Percentiles rank a stretch among this genome's conserved stretches.
These are phyloP conservation scores for Fusarium cicatricum DNA, from an alignment of 2,329 filamentous ascomycete genomes.

Conservation along the genomic window DNA sequence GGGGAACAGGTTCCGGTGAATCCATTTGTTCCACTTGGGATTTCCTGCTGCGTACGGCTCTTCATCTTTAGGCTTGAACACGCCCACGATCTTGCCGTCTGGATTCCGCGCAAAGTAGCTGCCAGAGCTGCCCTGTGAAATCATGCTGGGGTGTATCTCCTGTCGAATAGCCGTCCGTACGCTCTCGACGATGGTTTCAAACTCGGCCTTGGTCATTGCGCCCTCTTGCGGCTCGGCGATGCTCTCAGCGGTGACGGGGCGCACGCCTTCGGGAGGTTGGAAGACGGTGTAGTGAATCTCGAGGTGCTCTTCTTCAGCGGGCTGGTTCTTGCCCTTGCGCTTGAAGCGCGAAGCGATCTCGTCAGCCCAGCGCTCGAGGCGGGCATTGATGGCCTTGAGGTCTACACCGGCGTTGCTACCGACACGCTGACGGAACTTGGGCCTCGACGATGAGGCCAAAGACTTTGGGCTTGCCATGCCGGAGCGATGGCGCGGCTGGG, in stretches of 20 bases:
- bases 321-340: slow-evolving; percentile 77
- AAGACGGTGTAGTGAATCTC: slow-evolving; percentile 99
- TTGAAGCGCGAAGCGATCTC: slow-evolving; percentile 99
- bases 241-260: slow-evolving; percentile 78
- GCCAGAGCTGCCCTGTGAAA: slow-evolving; percentile 94
- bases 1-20: slow-evolving; percentile 95
- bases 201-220: slow-evolving; percentile 79
- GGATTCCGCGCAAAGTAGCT: slow-evolving; percentile 96
- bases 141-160: slow-evolving; percentile 93
- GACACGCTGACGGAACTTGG: slow-evolving; percentile 56
- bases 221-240: slow-evolving; percentile 71
- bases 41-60: slow-evolving; percentile 97
- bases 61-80: slow-evolving; percentile 99
- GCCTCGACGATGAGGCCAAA: slow-evolving; percentile 42
- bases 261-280: slow-evolving; percentile 86
- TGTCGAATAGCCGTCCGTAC: slow-evolving; percentile 90
- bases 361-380: slow-evolving; percentile 95
- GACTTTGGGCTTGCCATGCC: slow-evolving; percentile 66
- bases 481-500: slow-evolving; percentile 67
- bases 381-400: slow-evolving; percentile 96
- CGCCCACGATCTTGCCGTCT: slow-evolving; percentile 92
- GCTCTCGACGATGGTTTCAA: slow-evolving; percentile 88
- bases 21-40: slow-evolving; percentile 99
- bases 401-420: slow-evolving; percentile 89
- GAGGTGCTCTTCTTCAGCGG: slow-evolving; percentile 80